Conservation (phyloP, 495 filamentous ascomycete genomes). For the Xylaria curta region DNA sequence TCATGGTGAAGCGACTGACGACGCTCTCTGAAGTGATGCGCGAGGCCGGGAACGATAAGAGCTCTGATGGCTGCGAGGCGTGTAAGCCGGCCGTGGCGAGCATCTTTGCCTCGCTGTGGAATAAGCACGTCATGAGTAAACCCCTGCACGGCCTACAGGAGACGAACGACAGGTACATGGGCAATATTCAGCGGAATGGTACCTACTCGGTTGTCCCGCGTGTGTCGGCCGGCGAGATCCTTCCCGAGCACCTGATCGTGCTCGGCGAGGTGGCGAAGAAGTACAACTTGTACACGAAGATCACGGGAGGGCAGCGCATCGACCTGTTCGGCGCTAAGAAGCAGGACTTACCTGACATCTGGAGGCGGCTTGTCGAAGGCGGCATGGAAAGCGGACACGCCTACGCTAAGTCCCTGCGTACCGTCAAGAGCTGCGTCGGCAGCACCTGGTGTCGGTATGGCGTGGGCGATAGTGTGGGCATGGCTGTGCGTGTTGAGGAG, state of each 20-base stretch:
- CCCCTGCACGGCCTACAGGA: conserved; percentile 83
- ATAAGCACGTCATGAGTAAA: conserved; percentile 82
- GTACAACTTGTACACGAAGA: conserved; percentile 90
- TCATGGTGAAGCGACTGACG: conserved; percentile 80
- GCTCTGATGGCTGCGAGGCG: conserved; percentile 85
- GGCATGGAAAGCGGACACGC: conserved; percentile 97
- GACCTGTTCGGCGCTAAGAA: conserved; percentile 96
- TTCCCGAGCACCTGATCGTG: conserved; percentile 84
- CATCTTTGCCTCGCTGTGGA: conserved; percentile 85
- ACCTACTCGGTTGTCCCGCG: conserved; percentile 92
- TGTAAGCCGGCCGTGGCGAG: conserved; percentile 90
- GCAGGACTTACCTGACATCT: conserved; percentile 89
- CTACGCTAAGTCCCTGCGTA: conserved; percentile 90
- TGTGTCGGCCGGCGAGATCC: conserved; percentile 88
- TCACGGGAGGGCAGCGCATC: conserved; percentile 93
- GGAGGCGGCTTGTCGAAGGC: conserved; percentile 81
- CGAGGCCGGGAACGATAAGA: conserved; percentile 73
- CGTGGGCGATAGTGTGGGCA: conserved; percentile 94
- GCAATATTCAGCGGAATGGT: conserved; percentile 93
- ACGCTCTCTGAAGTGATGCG: conserved; percentile 84
- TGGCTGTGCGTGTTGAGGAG: conserved; percentile 91
- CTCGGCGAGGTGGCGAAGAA: conserved; percentile 91
- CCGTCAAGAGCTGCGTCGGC: conserved; percentile 94
- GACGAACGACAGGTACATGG: conserved; percentile 92
- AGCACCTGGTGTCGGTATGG: conserved; percentile 96